Conservation (phyloP, 495 filamentous ascomycete genomes). For the Trypethelium eluteriae region DNA sequence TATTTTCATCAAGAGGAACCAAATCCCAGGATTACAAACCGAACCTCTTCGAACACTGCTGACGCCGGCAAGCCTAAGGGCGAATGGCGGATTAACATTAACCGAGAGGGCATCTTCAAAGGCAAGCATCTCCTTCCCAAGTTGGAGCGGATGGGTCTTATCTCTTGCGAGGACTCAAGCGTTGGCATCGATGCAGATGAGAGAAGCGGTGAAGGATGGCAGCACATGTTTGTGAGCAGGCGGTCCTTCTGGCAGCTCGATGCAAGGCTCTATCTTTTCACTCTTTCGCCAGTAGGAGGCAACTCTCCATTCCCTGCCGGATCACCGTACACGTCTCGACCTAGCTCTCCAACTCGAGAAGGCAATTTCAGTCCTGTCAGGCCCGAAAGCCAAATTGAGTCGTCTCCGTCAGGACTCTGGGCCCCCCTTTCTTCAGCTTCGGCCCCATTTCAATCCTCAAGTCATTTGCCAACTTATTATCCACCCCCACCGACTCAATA, state of each 20-base stretch:
- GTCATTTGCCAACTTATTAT: slow-evolving; percentile 83
- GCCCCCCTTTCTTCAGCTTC: slow-evolving; percentile 16
- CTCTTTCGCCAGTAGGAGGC: slow-evolving; percentile 53
- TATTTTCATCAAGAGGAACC: slow-evolving; percentile 81
- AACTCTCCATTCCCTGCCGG: slow-evolving; percentile 50
- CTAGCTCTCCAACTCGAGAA: slow-evolving; percentile 51
- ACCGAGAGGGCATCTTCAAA: slow-evolving; percentile 76
- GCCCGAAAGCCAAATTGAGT: slow-evolving; percentile 30
- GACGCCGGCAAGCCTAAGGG: slow-evolving; percentile 63
- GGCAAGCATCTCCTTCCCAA: slow-evolving; percentile 77
- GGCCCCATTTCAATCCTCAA: slow-evolving; percentile 61
- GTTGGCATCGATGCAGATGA: slow-evolving; percentile 61
- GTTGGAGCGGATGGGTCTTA: slow-evolving; percentile 84
- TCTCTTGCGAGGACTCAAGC: slow-evolving; percentile 65
- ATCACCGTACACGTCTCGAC: slow-evolving; percentile 48
- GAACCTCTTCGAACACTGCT: slow-evolving; percentile 58
- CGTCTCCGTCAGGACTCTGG: slow-evolving; percentile 34
- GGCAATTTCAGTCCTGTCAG: slow-evolving; percentile 21
- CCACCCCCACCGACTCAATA: slow-evolving; percentile 77
- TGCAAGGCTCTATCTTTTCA: slow-evolving; percentile 78
- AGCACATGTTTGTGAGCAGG: slow-evolving; percentile 71
- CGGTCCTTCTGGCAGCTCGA: slow-evolving; percentile 89
- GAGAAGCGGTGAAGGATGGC: slow-evolving; percentile 57
- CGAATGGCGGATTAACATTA: slow-evolving; percentile 83
- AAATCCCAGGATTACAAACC: slow-evolving; percentile 47